Conservation (phyloP, 2,329 filamentous ascomycete species). For the Epichloe baconii region DNA sequence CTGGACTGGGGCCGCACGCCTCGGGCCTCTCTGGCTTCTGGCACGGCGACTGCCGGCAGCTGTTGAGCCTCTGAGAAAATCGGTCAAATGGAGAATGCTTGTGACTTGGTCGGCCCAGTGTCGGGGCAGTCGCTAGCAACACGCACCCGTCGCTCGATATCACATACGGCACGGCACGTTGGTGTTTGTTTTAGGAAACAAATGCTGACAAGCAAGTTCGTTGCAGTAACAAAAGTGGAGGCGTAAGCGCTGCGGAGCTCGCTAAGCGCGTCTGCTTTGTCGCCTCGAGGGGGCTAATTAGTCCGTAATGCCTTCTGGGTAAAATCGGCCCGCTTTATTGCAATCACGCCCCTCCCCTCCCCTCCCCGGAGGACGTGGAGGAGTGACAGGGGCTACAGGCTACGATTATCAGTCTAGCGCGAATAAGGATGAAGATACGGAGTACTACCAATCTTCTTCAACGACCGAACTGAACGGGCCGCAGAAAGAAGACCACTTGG, state of each 20-base stretch:
- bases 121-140: not conserved
- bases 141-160: not conserved
- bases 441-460: too few relatives aligned
- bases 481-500: too few relatives aligned
- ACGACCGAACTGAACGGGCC: too few relatives aligned
- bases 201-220: not conserved
- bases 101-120: not conserved
- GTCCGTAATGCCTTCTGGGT: not conserved
- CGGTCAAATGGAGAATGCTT: not conserved
- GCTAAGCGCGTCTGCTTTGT: slow-evolving; percentile 3
- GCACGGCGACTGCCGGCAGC: not conserved
- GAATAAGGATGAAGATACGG: too few relatives aligned
- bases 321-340: not conserved
- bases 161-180: not conserved
- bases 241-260: not conserved
- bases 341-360: not conserved
- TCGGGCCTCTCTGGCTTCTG: not conserved
- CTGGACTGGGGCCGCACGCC: not conserved
- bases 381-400: too few relatives aligned
- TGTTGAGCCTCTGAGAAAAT: not conserved
- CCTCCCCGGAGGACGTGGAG: not conserved
- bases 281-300: not conserved
- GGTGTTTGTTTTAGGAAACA: not conserved
- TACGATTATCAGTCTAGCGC: too few relatives aligned
- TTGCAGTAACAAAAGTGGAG: not conserved